phyloP scores from a whole-genome alignment of 2,329 filamentous ascomycete genomes.

The Diaporthe sp. region DNA sequence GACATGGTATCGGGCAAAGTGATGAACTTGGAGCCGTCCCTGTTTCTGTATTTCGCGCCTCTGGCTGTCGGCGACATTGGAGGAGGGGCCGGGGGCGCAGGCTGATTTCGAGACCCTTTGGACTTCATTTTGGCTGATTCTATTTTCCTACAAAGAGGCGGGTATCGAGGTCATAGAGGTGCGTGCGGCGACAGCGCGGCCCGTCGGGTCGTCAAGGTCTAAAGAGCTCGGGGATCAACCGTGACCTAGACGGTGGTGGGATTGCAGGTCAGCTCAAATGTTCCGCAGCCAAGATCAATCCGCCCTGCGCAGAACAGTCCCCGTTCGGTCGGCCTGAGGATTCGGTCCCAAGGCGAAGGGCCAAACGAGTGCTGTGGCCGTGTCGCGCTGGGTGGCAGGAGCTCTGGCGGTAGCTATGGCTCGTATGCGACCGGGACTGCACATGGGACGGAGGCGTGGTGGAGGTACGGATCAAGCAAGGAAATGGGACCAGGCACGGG shows the following conservation, averaged over 20 bases:
- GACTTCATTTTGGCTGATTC: slow-evolving; percentile 39
- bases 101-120: slow-evolving; percentile 51
- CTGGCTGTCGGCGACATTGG: slow-evolving; percentile 67
- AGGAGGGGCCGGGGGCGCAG: slow-evolving; percentile 45
- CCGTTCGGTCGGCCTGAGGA: not conserved
- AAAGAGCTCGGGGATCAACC: slow-evolving; percentile 27
- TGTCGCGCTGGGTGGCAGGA: slow-evolving; percentile 15
- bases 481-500: slow-evolving; percentile 10
- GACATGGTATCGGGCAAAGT: slow-evolving; percentile 68
- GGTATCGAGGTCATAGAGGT: slow-evolving; percentile 38
- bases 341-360: slow-evolving; percentile 8
- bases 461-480: slow-evolving; percentile 16
- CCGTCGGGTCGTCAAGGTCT: slow-evolving; percentile 33
- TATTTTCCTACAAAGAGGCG: slow-evolving; percentile 27
- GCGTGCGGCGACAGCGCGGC: slow-evolving; percentile 39
- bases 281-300: not conserved
- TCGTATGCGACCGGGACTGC: slow-evolving; percentile 25
- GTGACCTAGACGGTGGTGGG: slow-evolving; percentile 30
- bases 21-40: slow-evolving; percentile 79
- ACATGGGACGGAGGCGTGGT: slow-evolving; percentile 25
- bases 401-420: slow-evolving; percentile 30
- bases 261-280: slow-evolving; percentile 33
- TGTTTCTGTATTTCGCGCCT: slow-evolving; percentile 74
- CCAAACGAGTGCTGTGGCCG: slow-evolving; percentile 20
- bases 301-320: not conserved